A percentile compares a stretch with the other conserved stretches of the same genome.
Conservation (phyloP, 1,284 basidiomycete genomes). For the Boletus smithii region DNA sequence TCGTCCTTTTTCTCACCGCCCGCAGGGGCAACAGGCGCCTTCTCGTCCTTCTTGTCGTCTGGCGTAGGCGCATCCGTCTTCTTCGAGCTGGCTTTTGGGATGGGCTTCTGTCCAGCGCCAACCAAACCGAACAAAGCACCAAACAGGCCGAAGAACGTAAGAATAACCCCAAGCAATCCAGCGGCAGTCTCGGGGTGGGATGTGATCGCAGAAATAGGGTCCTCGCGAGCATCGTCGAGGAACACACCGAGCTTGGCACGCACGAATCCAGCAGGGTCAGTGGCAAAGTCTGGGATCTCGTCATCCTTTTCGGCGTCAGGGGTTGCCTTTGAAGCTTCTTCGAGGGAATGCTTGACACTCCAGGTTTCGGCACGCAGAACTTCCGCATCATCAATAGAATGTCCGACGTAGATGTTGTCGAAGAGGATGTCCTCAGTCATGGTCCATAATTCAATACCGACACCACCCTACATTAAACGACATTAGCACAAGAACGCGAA, state of each 20-base stretch:
- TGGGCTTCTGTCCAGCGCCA: slow-evolving; percentile 65
- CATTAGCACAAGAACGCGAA: slow-evolving; percentile 8
- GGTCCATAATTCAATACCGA: slow-evolving; percentile 97
- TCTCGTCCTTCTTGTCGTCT: slow-evolving; percentile 63
- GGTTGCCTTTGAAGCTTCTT: slow-evolving; percentile 49
- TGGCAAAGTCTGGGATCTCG: slow-evolving; percentile 56
- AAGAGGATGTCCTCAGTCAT: slow-evolving; percentile 98
- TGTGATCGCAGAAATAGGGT: slow-evolving; percentile 76
- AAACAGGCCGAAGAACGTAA: slow-evolving; percentile 83
- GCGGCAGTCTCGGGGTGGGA: slow-evolving; percentile 82
- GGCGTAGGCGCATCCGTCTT: slow-evolving; percentile 65
- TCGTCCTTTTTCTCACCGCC: slow-evolving; percentile 61
- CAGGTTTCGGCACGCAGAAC: slow-evolving; percentile 81
- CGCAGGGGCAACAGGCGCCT: slow-evolving; percentile 63
- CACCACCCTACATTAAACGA: slow-evolving; percentile 61
- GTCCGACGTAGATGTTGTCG: slow-evolving; percentile 91
- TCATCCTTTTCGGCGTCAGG: slow-evolving; percentile 45
- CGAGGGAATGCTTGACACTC: slow-evolving; percentile 75
- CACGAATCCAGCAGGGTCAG: slow-evolving; percentile 75
- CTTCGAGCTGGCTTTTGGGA: slow-evolving; percentile 66
- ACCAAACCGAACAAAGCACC: slow-evolving; percentile 76
- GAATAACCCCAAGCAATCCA: slow-evolving; percentile 65
- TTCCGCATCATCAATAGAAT: slow-evolving; percentile 82
- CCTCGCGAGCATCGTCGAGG: slow-evolving; percentile 66
- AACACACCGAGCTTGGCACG: slow-evolving; percentile 74